Evolutionary conservation across 345 rosid genomes (phyloP).

Genomic region (Rhodamnia rubescens): DNA sequence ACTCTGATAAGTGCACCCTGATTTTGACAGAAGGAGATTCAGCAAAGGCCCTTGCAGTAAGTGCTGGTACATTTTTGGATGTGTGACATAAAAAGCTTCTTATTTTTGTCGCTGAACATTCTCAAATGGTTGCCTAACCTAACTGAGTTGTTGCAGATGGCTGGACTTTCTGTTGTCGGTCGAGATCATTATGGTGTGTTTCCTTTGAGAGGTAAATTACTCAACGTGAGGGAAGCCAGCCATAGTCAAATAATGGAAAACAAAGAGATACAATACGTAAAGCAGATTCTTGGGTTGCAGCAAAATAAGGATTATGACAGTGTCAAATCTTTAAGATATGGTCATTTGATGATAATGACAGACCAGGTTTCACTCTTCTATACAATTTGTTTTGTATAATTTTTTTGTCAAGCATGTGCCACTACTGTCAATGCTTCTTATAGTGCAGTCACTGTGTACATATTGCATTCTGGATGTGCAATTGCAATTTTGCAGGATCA

Average conservation of each 20-base stretch:
- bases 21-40: constrained; percentile 99
- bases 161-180: constrained; percentile 60
- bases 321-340: constrained; percentile 90
- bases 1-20: constrained; percentile 69
- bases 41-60: constrained; percentile 90
- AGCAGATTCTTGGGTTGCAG: constrained; percentile 92
- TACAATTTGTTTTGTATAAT: not conserved
- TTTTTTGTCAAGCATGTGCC: not conserved
- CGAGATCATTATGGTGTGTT: constrained; percentile 74
- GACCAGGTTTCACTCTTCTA: constrained; percentile 52
- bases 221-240: constrained; percentile 94
- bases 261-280: constrained; percentile 67
- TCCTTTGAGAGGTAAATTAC: constrained; percentile 82
- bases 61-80: constrained; percentile 8
- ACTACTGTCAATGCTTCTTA: not conserved
- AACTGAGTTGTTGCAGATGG: constrained; percentile 37
- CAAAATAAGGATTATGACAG: constrained; percentile 54
- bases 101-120: not conserved
- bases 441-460: not conserved
- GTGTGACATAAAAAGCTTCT: not conserved
- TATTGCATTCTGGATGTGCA: not conserved
- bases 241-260: constrained; percentile 71
- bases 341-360: constrained; percentile 97
- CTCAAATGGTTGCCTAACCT: not conserved
- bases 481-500: constrained; percentile 82